Evolutionary conservation across 2,329 filamentous ascomycete species (phyloP).

Genomic region (Berkeleyomyces basicola): DNA sequence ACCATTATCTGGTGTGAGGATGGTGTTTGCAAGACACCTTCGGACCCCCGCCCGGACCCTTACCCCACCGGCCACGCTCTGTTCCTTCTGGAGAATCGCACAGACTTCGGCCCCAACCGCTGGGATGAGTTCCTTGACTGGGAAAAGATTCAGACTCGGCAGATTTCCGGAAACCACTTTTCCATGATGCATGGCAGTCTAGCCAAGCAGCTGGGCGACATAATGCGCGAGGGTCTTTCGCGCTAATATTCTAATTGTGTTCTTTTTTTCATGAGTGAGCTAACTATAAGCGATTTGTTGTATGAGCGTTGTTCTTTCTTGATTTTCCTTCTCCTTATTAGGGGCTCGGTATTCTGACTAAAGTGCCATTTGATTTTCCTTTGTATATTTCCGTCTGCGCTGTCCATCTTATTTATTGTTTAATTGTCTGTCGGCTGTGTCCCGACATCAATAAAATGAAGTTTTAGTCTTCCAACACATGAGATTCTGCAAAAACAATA

Average conservation of each 20-base stretch:
- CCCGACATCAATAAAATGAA: neutral
- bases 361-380: conserved; percentile 3
- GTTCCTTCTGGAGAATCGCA: conserved; percentile 58
- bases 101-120: conserved; percentile 52
- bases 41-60: conserved; percentile 46
- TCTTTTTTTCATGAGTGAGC: neutral
- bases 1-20: conserved; percentile 57
- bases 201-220: conserved; percentile 22
- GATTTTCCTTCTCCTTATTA: neutral
- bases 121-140: conserved; percentile 50
- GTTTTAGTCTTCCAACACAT: neutral
- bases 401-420: neutral
- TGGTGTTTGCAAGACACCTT: conserved; percentile 51
- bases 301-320: conserved; percentile 4
- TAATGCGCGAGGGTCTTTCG: conserved; percentile 22
- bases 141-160: conserved; percentile 44
- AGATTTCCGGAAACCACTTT: conserved; percentile 61
- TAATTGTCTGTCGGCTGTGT: neutral
- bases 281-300: neutral
- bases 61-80: conserved; percentile 43
- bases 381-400: neutral
- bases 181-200: conserved; percentile 53
- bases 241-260: neutral
- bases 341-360: neutral
- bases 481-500: neutral